These are phyloP conservation scores for Colletotrichum australisinense DNA, from an alignment of 2,329 filamentous ascomycete genomes.

Conservation along the genomic window DNA sequence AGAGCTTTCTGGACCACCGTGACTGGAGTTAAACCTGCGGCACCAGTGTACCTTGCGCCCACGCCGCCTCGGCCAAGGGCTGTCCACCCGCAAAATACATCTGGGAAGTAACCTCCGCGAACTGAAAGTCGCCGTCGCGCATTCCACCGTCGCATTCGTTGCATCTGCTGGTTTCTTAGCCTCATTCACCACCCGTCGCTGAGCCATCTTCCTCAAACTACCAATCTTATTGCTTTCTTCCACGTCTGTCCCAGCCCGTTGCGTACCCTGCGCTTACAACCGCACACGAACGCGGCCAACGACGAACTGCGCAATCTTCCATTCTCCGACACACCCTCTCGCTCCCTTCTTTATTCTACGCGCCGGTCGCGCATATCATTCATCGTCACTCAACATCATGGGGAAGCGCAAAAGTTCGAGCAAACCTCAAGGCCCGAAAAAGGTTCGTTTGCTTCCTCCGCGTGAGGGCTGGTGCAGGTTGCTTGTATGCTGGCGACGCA, in stretches of 20 bases:
- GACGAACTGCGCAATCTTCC: neutral
- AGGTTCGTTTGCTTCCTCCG: conserved; percentile 62
- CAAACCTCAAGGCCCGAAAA: conserved; percentile 85
- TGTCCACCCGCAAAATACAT: neutral
- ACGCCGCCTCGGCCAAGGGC: neutral
- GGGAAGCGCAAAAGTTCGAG: conserved; percentile 93
- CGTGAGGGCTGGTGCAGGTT: neutral
- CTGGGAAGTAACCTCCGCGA: neutral
- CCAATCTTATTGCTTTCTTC: neutral
- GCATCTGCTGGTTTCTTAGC: neutral
- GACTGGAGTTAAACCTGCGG: neutral
- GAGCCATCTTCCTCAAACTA: neutral
- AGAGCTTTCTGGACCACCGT: neutral
- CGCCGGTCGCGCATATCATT: conserved; percentile 7
- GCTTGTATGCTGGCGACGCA: neutral
- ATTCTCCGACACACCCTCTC: neutral
- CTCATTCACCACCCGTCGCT: neutral
- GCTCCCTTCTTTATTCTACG: neutral
- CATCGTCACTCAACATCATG: conserved; percentile 57
- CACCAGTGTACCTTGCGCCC: neutral
- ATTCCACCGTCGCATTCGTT: neutral
- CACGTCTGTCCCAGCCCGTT: neutral
- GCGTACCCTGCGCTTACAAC: neutral
- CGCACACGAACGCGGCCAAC: neutral
- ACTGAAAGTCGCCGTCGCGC: conserved; percentile 12